These are phyloP conservation scores for Choiromyces venosus DNA, from an alignment of 495 filamentous ascomycete genomes.

Conservation along the genomic window DNA sequence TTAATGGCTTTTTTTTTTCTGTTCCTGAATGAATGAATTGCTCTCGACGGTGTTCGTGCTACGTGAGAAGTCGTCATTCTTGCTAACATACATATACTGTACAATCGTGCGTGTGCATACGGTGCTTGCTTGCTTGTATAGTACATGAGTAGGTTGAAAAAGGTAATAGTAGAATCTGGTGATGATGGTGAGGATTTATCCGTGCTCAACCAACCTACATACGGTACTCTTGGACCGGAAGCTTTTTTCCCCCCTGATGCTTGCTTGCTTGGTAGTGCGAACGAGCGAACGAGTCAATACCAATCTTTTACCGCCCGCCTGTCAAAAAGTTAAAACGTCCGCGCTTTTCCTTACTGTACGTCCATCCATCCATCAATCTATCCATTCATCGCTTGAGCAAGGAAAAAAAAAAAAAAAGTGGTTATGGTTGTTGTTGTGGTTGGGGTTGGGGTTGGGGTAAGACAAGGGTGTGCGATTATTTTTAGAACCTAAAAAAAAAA, in stretches of 20 bases:
- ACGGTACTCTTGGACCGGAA: no score
- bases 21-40: not conserved
- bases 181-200: no score
- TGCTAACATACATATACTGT: not conserved
- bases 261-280: no score
- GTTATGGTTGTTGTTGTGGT: no score
- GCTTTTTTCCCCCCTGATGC: not conserved
- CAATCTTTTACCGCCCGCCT: not conserved
- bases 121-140: no score
- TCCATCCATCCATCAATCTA: not conserved
- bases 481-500: not conserved
- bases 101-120: no score
- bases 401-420: not conserved
- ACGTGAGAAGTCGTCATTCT: not conserved
- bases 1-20: not conserved
- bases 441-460: not conserved
- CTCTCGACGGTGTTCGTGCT: not conserved
- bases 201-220: no score
- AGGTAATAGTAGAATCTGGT: no score
- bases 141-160: no score
- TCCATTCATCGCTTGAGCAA: not conserved
- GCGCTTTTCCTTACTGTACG: not conserved
- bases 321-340: not conserved
- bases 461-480: no score
- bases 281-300: no score